Evolutionary conservation across 2,329 filamentous ascomycete genomes (phyloP).

Genomic region (Colletotrichum agaves): DNA sequence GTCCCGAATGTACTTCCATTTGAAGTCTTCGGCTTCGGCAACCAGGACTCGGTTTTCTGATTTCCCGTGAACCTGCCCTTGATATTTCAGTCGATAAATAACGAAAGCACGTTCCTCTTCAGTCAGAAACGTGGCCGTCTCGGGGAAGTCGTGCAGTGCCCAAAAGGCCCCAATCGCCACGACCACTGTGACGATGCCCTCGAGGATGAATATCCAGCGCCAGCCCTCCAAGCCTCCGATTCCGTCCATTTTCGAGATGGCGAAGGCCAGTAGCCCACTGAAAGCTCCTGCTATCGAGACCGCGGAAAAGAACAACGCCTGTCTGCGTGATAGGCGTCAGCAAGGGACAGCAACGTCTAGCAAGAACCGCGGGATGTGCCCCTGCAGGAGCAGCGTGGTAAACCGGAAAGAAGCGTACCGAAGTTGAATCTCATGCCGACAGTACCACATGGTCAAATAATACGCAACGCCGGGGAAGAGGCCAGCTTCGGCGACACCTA

Average conservation of each 20-base stretch:
- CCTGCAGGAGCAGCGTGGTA: no score
- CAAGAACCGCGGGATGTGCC: no score
- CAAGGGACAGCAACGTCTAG: no score
- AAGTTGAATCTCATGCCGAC: constrained; percentile 64
- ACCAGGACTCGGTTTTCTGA: constrained; percentile 44
- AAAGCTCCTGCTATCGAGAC: constrained; percentile 84
- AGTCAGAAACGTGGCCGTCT: constrained; percentile 78
- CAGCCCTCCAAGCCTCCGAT: constrained; percentile 68
- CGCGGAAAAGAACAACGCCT: constrained; percentile 84
- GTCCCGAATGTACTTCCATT: constrained; percentile 78
- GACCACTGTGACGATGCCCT: constrained; percentile 76
- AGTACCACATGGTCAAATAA: constrained; percentile 69
- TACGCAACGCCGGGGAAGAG: constrained; percentile 73
- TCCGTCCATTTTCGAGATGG: constrained; percentile 76
- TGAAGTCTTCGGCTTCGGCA: constrained; percentile 79
- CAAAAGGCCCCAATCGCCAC: constrained; percentile 76
- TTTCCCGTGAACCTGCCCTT: constrained; percentile 55
- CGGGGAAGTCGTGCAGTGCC: constrained; percentile 83
- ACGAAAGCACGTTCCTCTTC: constrained; percentile 78
- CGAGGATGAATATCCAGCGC: constrained; percentile 76
- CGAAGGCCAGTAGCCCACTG: constrained; percentile 77
- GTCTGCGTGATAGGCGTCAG: constrained; percentile 41
- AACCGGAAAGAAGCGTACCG: constrained; percentile 57
- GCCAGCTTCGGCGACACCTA: constrained; percentile 75
- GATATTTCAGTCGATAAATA: constrained; percentile 74